These are phyloP conservation scores for Aspergillus sp. DNA, from an alignment of 2,329 filamentous ascomycete genomes.

Conservation along the genomic window DNA sequence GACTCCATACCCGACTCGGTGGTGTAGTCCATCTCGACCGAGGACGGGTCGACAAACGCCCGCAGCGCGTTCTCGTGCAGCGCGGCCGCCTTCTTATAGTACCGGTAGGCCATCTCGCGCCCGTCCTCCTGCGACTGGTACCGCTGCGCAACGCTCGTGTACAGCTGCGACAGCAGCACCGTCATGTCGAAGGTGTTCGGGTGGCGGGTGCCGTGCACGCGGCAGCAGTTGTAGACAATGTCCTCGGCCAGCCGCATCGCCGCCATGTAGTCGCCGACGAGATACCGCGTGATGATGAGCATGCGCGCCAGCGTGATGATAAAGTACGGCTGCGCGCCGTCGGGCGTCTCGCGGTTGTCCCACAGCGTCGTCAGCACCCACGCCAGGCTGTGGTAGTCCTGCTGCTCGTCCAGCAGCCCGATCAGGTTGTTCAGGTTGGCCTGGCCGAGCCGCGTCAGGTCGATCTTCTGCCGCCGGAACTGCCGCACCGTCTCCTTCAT, in stretches of 20 bases:
- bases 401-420: slow-evolving; percentile 44
- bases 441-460: slow-evolving; percentile 42
- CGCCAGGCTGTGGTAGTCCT: slow-evolving; percentile 45
- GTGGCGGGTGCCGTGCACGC: slow-evolving; percentile 51
- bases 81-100: slow-evolving; percentile 39
- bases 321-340: slow-evolving; percentile 34
- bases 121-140: slow-evolving; percentile 34
- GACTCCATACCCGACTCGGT: slow-evolving; percentile 4
- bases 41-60: slow-evolving; percentile 33
- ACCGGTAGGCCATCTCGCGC: slow-evolving; percentile 35
- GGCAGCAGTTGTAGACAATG: slow-evolving; percentile 56
- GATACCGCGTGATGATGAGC: slow-evolving; percentile 52
- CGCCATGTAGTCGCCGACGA: slow-evolving; percentile 44
- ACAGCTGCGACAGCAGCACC: slow-evolving; percentile 51
- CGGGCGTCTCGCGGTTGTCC: slow-evolving; percentile 45
- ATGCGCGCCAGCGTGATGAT: slow-evolving; percentile 51
- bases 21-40: slow-evolving; percentile 18
- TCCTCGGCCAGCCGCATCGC: slow-evolving; percentile 52
- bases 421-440: slow-evolving; percentile 45
- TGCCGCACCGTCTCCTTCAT: slow-evolving; percentile 42
- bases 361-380: slow-evolving; percentile 45
- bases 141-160: slow-evolving; percentile 44
- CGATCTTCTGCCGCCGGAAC: slow-evolving; percentile 42
- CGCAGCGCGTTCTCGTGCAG: slow-evolving; percentile 41
- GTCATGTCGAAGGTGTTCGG: slow-evolving; percentile 50